phyloP scores from a whole-genome alignment of 2,329 filamentous ascomycete species.

The Talaromyces albobiverticillius region DNA sequence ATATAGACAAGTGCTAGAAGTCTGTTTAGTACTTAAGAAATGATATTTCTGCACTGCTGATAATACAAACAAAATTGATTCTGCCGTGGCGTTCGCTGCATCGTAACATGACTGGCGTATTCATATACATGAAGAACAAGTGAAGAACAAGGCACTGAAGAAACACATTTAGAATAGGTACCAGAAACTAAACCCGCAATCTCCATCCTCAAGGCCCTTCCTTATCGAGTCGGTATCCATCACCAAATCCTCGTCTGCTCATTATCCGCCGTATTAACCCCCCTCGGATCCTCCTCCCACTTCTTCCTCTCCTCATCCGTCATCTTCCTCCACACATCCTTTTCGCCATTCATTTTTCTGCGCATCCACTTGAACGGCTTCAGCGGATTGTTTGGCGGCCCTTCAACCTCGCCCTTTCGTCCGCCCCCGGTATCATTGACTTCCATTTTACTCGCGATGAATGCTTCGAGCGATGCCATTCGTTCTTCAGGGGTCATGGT shows the following conservation, averaged over 20 bases:
- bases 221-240: no score
- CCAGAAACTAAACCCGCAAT: no score
- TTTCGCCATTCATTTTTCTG: conserved; percentile 7
- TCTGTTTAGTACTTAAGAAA: no score
- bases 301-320: conserved; percentile 7
- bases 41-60: no score
- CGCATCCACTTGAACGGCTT: conserved; percentile 10
- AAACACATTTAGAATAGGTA: no score
- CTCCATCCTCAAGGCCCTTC: no score
- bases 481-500: not conserved
- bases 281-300: not conserved
- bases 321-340: conserved; percentile 6
- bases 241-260: not conserved
- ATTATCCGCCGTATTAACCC: not conserved
- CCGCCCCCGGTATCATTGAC: conserved; percentile 1
- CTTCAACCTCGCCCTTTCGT: not conserved
- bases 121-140: no score
- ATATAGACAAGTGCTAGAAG: no score
- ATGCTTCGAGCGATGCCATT: not conserved
- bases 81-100: no score
- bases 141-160: no score
- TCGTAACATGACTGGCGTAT: no score
- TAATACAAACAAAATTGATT: no score
- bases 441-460: conserved; percentile 3
- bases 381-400: not conserved